A percentile compares a stretch with the other conserved stretches of the same genome.
These are phyloP conservation scores for Colletotrichum godetiae DNA, from an alignment of 2,329 filamentous ascomycete genomes.

Conservation along the genomic window DNA sequence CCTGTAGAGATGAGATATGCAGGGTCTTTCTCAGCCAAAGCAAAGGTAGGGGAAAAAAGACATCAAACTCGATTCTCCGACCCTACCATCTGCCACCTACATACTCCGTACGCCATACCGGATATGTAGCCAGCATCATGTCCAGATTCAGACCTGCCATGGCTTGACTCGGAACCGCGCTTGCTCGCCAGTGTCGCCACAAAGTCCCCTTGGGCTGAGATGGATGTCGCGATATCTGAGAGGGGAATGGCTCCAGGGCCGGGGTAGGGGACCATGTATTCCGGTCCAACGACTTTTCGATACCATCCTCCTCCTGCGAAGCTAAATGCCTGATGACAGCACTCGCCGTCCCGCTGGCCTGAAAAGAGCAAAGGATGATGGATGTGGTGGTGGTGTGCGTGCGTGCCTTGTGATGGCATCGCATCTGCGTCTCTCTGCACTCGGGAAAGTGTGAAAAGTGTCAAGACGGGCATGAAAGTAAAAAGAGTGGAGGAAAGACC, in stretches of 20 bases:
- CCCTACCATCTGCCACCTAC: neutral
- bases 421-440: slow-evolving; percentile 6
- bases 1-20: slow-evolving; percentile 27
- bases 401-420: slow-evolving; percentile 23
- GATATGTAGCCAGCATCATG: slow-evolving; percentile 25
- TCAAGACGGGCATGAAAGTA: slow-evolving; percentile 22
- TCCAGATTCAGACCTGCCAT: slow-evolving; percentile 17
- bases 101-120: slow-evolving; percentile 5
- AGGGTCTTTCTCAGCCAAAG: slow-evolving; percentile 18
- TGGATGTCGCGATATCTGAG: slow-evolving; percentile 5
- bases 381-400: neutral
- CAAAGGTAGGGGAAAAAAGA: neutral
- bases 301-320: neutral
- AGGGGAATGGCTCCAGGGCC: slow-evolving; percentile 12
- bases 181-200: slow-evolving; percentile 12
- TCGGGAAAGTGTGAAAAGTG: slow-evolving; percentile 26
- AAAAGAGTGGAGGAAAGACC: slow-evolving; percentile 27
- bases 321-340: slow-evolving; percentile 1
- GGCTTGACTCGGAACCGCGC: slow-evolving; percentile 30
- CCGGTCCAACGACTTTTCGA: slow-evolving; percentile 1
- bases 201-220: slow-evolving; percentile 21
- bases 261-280: slow-evolving; percentile 1
- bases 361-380: neutral
- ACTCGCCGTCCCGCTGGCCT: neutral
- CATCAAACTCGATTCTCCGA: neutral